phyloP scores from a whole-genome alignment of 345 rosid genomes.

The Brassica nigra region DNA sequence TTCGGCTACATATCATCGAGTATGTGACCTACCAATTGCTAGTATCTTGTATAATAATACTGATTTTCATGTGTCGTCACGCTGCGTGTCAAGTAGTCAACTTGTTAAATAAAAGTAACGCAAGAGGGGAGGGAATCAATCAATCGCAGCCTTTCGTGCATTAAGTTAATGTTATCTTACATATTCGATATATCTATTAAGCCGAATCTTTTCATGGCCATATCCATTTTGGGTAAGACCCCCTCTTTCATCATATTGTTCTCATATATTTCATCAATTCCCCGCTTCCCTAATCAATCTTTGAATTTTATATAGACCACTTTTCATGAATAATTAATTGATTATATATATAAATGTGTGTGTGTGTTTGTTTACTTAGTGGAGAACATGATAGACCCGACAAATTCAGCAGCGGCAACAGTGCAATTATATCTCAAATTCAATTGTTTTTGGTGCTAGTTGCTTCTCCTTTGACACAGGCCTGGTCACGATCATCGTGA shows the following conservation, averaged over 20 bases:
- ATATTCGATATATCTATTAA: neutral
- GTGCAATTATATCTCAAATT: too few species aligned
- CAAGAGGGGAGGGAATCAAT: neutral
- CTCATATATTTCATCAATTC: neutral
- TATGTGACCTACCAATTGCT: neutral
- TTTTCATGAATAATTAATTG: neutral
- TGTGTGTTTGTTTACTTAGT: neutral
- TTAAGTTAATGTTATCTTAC: neutral
- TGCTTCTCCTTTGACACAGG: neutral
- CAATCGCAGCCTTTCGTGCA: neutral
- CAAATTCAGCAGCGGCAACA: neutral
- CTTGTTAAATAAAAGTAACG: slow-evolving; percentile 13
- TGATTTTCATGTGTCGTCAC: neutral
- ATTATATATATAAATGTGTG: neutral
- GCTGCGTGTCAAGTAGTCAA: slow-evolving; percentile 18
- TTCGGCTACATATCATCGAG: neutral
- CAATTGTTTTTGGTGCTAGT: neutral
- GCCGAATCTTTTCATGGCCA: slow-evolving; percentile 18
- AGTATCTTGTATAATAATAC: neutral
- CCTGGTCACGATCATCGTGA: slow-evolving; percentile 29
- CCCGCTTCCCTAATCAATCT: slow-evolving; percentile 19
- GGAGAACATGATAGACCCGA: slow-evolving; percentile 31
- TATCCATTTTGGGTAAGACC: slow-evolving; percentile 33
- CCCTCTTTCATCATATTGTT: neutral
- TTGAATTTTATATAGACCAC: slow-evolving; percentile 16